Conservation (phyloP, 148 eudicot genomes). For the Nepenthes gracilis region DNA sequence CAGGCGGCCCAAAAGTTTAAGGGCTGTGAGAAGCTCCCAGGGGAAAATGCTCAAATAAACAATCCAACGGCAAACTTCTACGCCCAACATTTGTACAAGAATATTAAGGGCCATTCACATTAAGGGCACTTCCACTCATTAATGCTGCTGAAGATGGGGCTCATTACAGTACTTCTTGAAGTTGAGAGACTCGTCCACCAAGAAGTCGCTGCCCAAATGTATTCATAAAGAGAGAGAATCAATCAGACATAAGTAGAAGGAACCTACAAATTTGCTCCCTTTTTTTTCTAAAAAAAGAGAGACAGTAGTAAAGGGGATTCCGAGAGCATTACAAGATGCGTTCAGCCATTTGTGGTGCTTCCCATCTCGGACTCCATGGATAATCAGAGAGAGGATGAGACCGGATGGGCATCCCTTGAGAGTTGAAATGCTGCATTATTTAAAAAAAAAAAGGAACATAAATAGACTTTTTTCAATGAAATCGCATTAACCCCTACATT, state of each 20-base stretch:
- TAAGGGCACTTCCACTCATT: neutral
- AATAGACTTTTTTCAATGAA: too few species aligned
- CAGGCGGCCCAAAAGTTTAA: too few species aligned
- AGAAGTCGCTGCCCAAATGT: constrained; percentile 47
- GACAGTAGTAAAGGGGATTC: too few species aligned
- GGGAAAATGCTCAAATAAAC: too few species aligned
- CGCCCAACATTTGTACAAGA: too few species aligned
- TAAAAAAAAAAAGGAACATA: constrained; percentile 1
- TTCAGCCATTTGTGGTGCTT: constrained; percentile 65
- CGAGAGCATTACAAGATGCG: constrained; percentile 51
- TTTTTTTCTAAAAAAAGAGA: too few species aligned
- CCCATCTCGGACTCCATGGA: constrained; percentile 99
- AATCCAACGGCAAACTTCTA: too few species aligned
- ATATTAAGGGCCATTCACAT: too few species aligned
- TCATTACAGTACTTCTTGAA: constrained; percentile 86
- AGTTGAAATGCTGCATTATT: constrained; percentile 48
- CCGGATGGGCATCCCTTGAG: constrained; percentile 44
- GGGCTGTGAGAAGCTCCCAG: too few species aligned
- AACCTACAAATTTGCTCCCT: too few species aligned
- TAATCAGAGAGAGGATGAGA: constrained; percentile 48
- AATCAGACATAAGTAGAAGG: too few species aligned
- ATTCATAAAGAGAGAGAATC: neutral
- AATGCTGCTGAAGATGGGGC: constrained; percentile 37
- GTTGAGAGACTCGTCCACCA: constrained; percentile 65
- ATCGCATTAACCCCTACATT: too few species aligned